Conservation (phyloP, 352 stramenopile species). For the Aphanomyces cochlioides region DNA sequence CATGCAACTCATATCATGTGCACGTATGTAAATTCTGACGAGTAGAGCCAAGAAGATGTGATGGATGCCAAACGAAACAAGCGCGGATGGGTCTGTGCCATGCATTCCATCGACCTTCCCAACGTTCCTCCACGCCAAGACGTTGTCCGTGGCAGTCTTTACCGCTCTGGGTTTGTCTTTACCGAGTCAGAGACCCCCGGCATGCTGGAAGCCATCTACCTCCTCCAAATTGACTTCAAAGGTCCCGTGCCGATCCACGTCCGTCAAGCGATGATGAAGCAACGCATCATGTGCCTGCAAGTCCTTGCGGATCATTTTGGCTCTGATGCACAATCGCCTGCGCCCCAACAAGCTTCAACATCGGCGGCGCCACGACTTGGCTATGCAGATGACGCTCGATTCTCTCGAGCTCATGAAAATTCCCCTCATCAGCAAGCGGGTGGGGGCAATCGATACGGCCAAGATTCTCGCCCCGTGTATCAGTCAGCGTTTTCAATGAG, state of each 20-base stretch:
- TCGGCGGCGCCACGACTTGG: background rate
- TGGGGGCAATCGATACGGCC: background rate
- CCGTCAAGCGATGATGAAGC: constrained; percentile 28
- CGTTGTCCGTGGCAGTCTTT: constrained; percentile 77
- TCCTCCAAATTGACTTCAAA: constrained; percentile 82
- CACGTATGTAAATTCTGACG: no score
- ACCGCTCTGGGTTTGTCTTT: constrained; percentile 77
- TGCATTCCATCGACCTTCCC: constrained; percentile 83
- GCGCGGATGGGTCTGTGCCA: constrained; percentile 60
- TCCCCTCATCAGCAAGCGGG: background rate
- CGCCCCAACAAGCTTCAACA: background rate
- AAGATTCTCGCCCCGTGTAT: background rate
- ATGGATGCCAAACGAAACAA: constrained; percentile 71
- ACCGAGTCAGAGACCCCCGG: constrained; percentile 69
- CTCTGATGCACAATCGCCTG: background rate
- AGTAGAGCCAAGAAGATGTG: constrained; percentile 74
- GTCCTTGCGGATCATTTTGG: constrained; percentile 23
- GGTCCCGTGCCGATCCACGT: constrained; percentile 30
- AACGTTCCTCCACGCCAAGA: constrained; percentile 66
- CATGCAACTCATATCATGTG: constrained; percentile 23
- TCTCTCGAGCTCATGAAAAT: background rate
- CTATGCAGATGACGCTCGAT: background rate
- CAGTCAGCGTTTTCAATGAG: background rate
- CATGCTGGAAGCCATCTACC: constrained; percentile 83
- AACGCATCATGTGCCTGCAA: constrained; percentile 17